Evolutionary conservation across 768 basidiomycete genomes (phyloP), one percentile per base, ranked within the genome.

Genomic region (Lactarius deliciosus): DNA sequence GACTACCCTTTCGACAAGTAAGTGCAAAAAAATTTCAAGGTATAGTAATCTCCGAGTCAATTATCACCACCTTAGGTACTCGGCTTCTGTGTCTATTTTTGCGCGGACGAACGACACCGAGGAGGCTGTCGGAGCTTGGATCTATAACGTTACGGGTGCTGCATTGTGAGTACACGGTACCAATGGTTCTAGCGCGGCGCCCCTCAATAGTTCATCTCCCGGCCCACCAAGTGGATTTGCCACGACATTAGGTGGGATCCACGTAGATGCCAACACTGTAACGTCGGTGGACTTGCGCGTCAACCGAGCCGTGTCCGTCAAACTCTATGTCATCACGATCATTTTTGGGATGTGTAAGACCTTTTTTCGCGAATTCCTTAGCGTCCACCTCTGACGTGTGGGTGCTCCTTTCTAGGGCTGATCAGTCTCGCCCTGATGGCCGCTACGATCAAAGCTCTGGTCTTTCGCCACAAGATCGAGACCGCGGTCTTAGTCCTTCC

Each of bases 401-500:
- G 16, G 28, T 9, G 6, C 4, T 54, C 38, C 5, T 2, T 30
- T 22, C 25, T 59, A 68, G 67, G 67, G 67, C 6, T 68, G 25
- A 60, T 65, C 11, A 68, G 64, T 40, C 60, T 68, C 28, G 30
- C 34, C 13, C 54, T 65, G 20, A 64, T 68, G 64, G 34, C 41
- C 28, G 55, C 25, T n/a, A 57, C 57, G 15, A 61, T 68, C 16
- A 65, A 61, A 41, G 64, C 70, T 36, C 66, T 72, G 3, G 47
- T 72, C 56, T 72, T 74, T 38, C 64, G 71, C 5, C 67, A 69
- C 53, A 68, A 62, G 18, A 66, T 73, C 30, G 67, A 69, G 11
- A 65, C 70, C 6, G 65, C 70, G 7, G 68, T 74, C 10, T 60
- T 75, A 2, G 70, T 72, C 3, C 50, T 74, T 9, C 73, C 74